Conservation (phyloP, 2,329 filamentous ascomycete species). For the Gyromitra esculenta region DNA sequence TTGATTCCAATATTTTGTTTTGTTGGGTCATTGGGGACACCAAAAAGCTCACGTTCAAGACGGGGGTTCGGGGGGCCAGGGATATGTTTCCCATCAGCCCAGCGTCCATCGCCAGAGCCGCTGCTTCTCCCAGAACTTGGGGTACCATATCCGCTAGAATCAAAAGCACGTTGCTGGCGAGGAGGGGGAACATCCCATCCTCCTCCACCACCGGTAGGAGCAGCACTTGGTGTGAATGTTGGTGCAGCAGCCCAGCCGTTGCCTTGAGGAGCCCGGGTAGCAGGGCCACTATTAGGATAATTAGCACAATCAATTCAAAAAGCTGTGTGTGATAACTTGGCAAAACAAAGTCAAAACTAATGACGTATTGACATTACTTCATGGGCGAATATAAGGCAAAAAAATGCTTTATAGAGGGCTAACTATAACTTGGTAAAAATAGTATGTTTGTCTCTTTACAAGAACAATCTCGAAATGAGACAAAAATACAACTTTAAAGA, state of each 20-base stretch:
- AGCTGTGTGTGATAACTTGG: conserved; percentile 19
- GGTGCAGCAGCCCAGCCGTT: conserved; percentile 56
- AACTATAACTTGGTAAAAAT: conserved; percentile 34
- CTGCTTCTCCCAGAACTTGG: conserved; percentile 63
- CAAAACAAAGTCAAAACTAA: conserved; percentile 15
- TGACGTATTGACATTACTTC: conserved; percentile 40
- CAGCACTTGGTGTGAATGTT: conserved; percentile 52
- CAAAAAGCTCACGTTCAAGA: conserved; percentile 94
- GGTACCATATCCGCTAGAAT: conserved; percentile 58
- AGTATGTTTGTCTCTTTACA: conserved; percentile 48
- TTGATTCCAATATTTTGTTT: conserved; percentile 99
- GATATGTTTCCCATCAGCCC: conserved; percentile 96
- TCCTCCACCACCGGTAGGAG: conserved; percentile 21
- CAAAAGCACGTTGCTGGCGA: conserved; percentile 58
- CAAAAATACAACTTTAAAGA: conserved; percentile 32
- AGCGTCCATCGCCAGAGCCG: conserved; percentile 93
- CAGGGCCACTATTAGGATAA: conserved; percentile 56
- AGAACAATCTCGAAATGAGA: conserved; percentile 39
- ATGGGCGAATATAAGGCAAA: conserved; percentile 14
- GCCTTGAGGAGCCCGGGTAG: conserved; percentile 49
- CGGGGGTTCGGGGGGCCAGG: conserved; percentile 87
- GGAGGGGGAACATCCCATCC: conserved; percentile 57
- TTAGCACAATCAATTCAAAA: conserved; percentile 38
- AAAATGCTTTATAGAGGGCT: conserved; percentile 24
- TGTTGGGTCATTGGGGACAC: conserved; percentile 85